Conservation (phyloP, 1,139 yeast species). For the Kodamaea anthophila region DNA sequence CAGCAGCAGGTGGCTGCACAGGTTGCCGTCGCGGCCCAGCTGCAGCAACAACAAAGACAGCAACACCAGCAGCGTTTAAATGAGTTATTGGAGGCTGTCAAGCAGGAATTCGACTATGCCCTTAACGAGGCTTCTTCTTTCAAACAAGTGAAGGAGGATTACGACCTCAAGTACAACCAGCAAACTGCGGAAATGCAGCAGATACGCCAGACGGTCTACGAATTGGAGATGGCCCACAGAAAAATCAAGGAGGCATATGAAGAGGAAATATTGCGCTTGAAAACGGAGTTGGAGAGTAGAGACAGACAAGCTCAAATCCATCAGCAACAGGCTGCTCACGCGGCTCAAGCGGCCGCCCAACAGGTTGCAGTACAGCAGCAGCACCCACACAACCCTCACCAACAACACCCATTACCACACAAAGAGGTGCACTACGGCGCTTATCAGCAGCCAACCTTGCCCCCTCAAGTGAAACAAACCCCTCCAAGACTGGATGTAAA, state of each 20-base stretch:
- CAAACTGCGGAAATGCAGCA: slow-evolving; percentile 94
- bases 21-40: slow-evolving; percentile 10
- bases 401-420: slow-evolving; percentile 10
- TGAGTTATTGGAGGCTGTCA: slow-evolving; percentile 86
- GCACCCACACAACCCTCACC: slow-evolving; percentile 10
- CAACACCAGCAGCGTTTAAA: slow-evolving; percentile 51
- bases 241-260: slow-evolving; percentile 95
- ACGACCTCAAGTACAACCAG: slow-evolving; percentile 83
- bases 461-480: slow-evolving; percentile 12
- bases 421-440: slow-evolving; percentile 14
- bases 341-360: slow-evolving; percentile 22
- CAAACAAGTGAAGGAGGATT: slow-evolving; percentile 90
- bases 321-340: slow-evolving; percentile 14
- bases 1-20: slow-evolving; percentile 23
- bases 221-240: slow-evolving; percentile 88
- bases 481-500: slow-evolving; percentile 12
- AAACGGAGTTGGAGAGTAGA: slow-evolving; percentile 76
- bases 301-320: slow-evolving; percentile 51
- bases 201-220: slow-evolving; percentile 89
- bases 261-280: slow-evolving; percentile 81
- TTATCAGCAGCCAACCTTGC: slow-evolving; percentile 16
- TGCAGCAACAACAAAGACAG: slow-evolving; percentile 29
- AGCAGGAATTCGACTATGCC: slow-evolving; percentile 85
- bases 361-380: slow-evolving; percentile 16
- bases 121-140: slow-evolving; percentile 81